Evolutionary conservation across 2,329 filamentous ascomycete genomes (phyloP), one percentile per base, ranked within the genome.

Genomic region (Whalleya microplaca): DNA sequence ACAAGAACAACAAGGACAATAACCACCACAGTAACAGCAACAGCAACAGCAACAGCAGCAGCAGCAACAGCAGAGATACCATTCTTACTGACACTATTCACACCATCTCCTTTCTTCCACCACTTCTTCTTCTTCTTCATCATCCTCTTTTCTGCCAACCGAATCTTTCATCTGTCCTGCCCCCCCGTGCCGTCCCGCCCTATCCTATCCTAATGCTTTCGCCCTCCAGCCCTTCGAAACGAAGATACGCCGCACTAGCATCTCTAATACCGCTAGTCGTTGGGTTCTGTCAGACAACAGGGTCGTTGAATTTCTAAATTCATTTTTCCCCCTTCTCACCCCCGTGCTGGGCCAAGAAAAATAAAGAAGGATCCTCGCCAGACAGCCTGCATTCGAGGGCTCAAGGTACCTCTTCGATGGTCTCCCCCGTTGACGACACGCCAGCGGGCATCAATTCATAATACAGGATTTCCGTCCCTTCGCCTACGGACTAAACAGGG

Each of bases 201-300:
- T 48, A 51, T 57, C 50, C 53, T 52, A 46, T 29, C 44, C 51
- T 54, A 41, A 61, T 56, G 49, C 54, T 47, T 49, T 51, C 48
- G 32, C 23, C 23, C 52, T 51, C 45, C 53, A 48, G 54, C 27
- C 48, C 40, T 48, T 45, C 46, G 40, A 48, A 48, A 41, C 50
- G 40, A 44, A 48, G 55, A 48, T 41, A 46, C 42, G 48, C 47
- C 48, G 45, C 44, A 51, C 46, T 58, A 55, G 41, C 52, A 51
- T 51, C 52, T 56, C 53, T 41, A 44, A 40, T 49, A 56, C 48
- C 47, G 21, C 50, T 51, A 54, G 52, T 53, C 48, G 50, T 59
- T 58, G 54, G 55, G 51, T 56, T 57, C 60, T 58, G 47, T 42
- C 50, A 57, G 51, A 53, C 42, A 43, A 44, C 37, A n/a, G n/a